Base-by-base conservation (phyloP, 2,329 filamentous ascomycete species). In the Arthrobotrys entomopaga region DNA sequence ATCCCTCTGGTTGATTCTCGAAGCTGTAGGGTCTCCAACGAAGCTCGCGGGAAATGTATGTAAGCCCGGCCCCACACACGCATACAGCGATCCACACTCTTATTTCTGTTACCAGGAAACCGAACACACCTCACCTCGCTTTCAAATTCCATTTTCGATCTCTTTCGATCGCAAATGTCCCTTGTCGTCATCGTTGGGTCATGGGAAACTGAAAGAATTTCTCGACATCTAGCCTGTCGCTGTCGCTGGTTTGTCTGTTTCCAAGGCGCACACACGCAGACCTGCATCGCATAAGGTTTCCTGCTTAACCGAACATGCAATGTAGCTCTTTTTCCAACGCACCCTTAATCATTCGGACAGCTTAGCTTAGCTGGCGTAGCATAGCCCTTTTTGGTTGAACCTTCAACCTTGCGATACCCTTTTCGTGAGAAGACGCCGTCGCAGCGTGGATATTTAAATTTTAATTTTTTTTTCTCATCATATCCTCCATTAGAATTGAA, bases 251-350 rank as follows among this genome's bases (percentile, higher is more conserved):
- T 34, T 10, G 29, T 34, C 29, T 34, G 29, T 34, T n/a, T n/a
- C 29, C 29, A 34, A 34, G 29, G 29, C 29, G 29, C 16, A 11
- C 24, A 38, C 5, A 15, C 66, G 43, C 61, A 58, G 58, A 63
- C 65, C 60, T 74, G 70, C 70, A 67, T 57, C 63, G 70, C 70
- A 74, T 74, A 74, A 74, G 70, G 70, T 74, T 74, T 66, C 70
- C 43, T 74, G 70, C 70, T 67, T 74, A 74, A 74, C 70, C 70
- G 70, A 74, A 34, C 24, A 64, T 74, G 70, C 70, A 74, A 54
- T 46, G 49, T 29, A 49, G 52, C 49, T 65, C 40, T 16, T 34
- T 34, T 34, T 34, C 29, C 29, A 56, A 54, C 59, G 16, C 49
- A 22, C 29, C 11, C 29, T n/a, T n/a, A n/a, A n/a, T n/a, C 29